Base-by-base conservation (phyloP, 805 yeast genomes). In the Wickerhamomyces bisporus region DNA sequence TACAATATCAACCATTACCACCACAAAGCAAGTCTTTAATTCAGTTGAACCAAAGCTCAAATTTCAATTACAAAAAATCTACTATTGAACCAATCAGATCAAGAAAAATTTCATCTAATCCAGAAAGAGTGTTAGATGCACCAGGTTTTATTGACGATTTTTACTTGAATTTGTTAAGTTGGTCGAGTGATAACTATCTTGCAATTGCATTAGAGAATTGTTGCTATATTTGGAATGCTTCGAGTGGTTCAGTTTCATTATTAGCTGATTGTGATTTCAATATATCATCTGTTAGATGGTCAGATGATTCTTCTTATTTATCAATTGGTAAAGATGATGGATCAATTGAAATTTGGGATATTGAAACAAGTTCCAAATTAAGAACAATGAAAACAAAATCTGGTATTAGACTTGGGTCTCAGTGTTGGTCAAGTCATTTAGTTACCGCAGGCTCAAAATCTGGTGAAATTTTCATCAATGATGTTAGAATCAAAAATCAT, bases 91-190 rank as follows among this genome's bases (percentile, higher is more conserved):
- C 78, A 26, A 79, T 84, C 14, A 68, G 88, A 51, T 75, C 86
- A 34, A 77, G 95, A 48, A 81, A 79, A 49, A 72, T 93, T 33
- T 86, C 94, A 19, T 77, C 86, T 0, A 85, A 86, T 25, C 98
- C 98, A 1, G 96, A 86, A 47, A 74, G 95, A 45, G 95, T 93
- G 1, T 68, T 93, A 29, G 98, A 93, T 63, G 98, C 98, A 0
- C 98, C 98, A 0, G 96, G 96, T 0, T 72, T 89, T 41, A 73
- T 82, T 17, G 96, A 93, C 60, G 98, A 93, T 64, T 93, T 88
- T 60, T 93, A 91, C 58, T 70, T 88, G 38, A 88, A 88, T 55
- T 67, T 91, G 29, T 60, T 93, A 37, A 78, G 88, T 43, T 93
- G 98, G 98, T 88, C 96, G 7, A 65, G 67, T 46, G 77, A 79